These are phyloP conservation scores for Entomortierella beljakovae DNA, from an alignment of 192 early-diverging fungal genomes.

Conservation along the genomic window DNA sequence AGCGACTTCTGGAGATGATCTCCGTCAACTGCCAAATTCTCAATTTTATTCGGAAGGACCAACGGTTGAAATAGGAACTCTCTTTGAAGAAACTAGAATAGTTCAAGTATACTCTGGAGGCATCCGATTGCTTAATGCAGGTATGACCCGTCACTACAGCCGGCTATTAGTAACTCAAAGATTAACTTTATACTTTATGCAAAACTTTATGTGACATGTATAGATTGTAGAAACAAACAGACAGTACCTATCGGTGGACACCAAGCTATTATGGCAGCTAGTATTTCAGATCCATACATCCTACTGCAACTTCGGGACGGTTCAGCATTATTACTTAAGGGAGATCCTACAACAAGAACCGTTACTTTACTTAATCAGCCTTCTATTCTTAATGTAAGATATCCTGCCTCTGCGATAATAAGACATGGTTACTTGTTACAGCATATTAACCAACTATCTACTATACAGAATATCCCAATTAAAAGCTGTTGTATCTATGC, in stretches of 20 bases:
- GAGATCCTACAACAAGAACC: conserved; percentile 63
- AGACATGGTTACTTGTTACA: neutral
- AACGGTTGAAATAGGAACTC: conserved; percentile 80
- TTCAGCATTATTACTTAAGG: conserved; percentile 68
- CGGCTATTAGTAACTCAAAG: no score
- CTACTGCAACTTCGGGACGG: conserved; percentile 76
- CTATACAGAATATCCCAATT: conserved; percentile 28
- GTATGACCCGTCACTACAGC: no score
- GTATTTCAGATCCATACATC: conserved; percentile 86
- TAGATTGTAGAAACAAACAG: conserved; percentile 68
- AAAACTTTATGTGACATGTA: neutral
- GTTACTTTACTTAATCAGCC: conserved; percentile 52
- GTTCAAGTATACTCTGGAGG: conserved; percentile 88
- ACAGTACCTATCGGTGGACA: conserved; percentile 59
- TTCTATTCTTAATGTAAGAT: conserved; percentile 57
- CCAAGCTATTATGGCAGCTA: conserved; percentile 72
- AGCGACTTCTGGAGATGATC: conserved; percentile 78
- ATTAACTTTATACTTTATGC: no score
- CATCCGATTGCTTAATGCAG: conserved; percentile 75
- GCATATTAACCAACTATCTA: neutral
- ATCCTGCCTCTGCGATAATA: no score
- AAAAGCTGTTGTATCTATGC: conserved; percentile 50
- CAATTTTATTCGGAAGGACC: conserved; percentile 82
- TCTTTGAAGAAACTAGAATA: conserved; percentile 77
- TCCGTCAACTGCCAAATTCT: conserved; percentile 79